Base-by-base conservation (phyloP, 306 rosid genomes). In the Acacia crassicarpa region DNA sequence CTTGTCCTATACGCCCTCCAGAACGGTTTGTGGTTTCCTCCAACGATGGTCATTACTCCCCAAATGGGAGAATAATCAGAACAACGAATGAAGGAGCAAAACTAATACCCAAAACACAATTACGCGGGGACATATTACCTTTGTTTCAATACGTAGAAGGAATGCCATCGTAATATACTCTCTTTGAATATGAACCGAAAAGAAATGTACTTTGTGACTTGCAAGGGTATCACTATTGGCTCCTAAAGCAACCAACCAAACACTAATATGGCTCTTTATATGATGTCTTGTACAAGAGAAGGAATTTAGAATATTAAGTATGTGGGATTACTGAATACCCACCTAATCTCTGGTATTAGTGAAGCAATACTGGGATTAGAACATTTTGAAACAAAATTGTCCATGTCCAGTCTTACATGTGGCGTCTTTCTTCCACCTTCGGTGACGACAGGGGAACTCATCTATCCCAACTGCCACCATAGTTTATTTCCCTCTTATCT, bases 11-110 rank as follows among this genome's bases (percentile, higher is more conserved):
- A 23, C 22, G 25, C 68, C 20, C 43, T 16, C 23, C 25, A 67
- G 68, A 78, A 78, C 82, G 67, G 10, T 1, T 67, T 22, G 82
- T 78, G 62, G 67, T 78, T 51, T n/a, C 0, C 63, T 4, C 13
- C 15, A 78, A 67, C 75, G 82, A 67, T 67, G 49, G 33, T 2
- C 33, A 17, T 19, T 6, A 65, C 35, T 38, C 15, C 11, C 63
- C 38, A 5, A 41, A 53, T 49, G 40, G 48, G 27, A 51, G n/a
- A 51, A 23, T 8, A 6, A 13, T 67, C 66, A 25, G 11, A 58
- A 16, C 13, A 4, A 35, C 35, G 49, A 38, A 74, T 33, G 2
- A 7, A 45, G 48, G 33, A 35, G 49, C 51, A 33, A 78, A 78
- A 32, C 38, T 25, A 22, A 40, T 15, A 32, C 16, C 22, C 14